Evolutionary conservation across 2,329 filamentous ascomycete species (phyloP).

Genomic region (Stagonosporopsis chrysanthemi): DNA sequence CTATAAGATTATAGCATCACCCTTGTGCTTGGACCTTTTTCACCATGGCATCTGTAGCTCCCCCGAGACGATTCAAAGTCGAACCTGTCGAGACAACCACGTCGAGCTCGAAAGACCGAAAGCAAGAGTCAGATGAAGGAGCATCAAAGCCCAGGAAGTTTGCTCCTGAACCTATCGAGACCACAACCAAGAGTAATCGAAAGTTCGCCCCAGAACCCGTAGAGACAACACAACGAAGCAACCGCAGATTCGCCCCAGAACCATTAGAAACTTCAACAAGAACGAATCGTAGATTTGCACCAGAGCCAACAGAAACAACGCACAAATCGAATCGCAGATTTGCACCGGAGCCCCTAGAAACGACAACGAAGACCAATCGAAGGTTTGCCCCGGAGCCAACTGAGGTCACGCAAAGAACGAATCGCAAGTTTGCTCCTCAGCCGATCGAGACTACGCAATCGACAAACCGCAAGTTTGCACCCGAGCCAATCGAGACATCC

Average conservation of each 20-base stretch:
- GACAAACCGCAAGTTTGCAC: conserved; percentile 33
- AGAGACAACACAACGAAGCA: conserved; percentile 65
- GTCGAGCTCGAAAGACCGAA: conserved; percentile 66
- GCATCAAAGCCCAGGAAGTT: conserved; percentile 59
- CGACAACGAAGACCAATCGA: conserved; percentile 36
- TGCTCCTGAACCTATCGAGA: conserved; percentile 75
- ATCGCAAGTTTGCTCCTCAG: conserved; percentile 68
- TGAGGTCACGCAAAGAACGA: conserved; percentile 48
- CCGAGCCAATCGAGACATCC: conserved; percentile 35
- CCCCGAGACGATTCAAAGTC: conserved; percentile 48
- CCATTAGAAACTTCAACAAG: conserved; percentile 40
- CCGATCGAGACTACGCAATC: conserved; percentile 56
- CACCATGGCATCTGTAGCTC: conserved; percentile 42
- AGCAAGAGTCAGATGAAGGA: conserved; percentile 61
- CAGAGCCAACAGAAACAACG: conserved; percentile 54
- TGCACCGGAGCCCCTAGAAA: conserved; percentile 57
- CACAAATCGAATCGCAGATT: conserved; percentile 37
- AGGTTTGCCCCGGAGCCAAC: conserved; percentile 35
- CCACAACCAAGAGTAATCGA: conserved; percentile 60
- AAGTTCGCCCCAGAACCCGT: conserved; percentile 76
- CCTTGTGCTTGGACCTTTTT: conserved; percentile 7
- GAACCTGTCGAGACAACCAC: conserved; percentile 47
- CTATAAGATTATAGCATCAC: conserved; percentile 14
- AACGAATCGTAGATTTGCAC: conserved; percentile 63
- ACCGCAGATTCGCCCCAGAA: conserved; percentile 47